Evolutionary conservation across 257 asterid genomes (phyloP).

Genomic region (Paraleonurus japonicus): DNA sequence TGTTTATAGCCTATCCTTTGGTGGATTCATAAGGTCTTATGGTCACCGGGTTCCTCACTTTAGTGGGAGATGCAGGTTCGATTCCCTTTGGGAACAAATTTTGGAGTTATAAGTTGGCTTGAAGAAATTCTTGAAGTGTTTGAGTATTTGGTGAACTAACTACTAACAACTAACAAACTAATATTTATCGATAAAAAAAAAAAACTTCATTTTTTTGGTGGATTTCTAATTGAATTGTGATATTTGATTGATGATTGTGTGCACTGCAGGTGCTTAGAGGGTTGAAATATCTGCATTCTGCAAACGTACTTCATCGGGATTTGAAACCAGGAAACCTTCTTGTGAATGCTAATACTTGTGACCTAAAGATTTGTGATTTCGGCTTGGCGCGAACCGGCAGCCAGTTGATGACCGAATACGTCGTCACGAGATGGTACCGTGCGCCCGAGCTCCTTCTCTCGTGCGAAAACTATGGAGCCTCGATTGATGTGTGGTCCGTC

Average conservation of each 20-base stretch:
- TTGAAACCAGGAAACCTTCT: conserved; percentile 47
- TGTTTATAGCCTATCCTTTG: too few relatives aligned
- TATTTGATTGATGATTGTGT: background rate
- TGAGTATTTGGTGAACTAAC: too few relatives aligned
- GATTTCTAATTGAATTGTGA: too few relatives aligned
- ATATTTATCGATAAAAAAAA: too few relatives aligned
- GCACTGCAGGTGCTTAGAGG: conserved; percentile 38
- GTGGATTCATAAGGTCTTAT: too few relatives aligned
- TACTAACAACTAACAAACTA: too few relatives aligned
- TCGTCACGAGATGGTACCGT: conserved; percentile 48
- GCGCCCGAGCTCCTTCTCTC: conserved; percentile 50
- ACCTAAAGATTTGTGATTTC: conserved; percentile 45
- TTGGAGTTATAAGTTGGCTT: too few relatives aligned
- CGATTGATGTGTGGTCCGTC: conserved; percentile 45
- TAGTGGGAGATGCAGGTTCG: too few relatives aligned
- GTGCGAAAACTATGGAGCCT: conserved; percentile 39
- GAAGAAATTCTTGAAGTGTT: too few relatives aligned
- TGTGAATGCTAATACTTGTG: conserved; percentile 30
- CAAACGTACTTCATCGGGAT: conserved; percentile 47
- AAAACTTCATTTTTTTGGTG: too few relatives aligned
- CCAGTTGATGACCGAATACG: conserved; percentile 42
- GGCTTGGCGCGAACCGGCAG: conserved; percentile 41
- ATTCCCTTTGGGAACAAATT: too few relatives aligned
- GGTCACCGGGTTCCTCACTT: too few relatives aligned
- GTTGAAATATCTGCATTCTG: conserved; percentile 42